Evolutionary conservation across 2,329 filamentous ascomycete genomes (phyloP).

Genomic region (Lecanicillium sp.): DNA sequence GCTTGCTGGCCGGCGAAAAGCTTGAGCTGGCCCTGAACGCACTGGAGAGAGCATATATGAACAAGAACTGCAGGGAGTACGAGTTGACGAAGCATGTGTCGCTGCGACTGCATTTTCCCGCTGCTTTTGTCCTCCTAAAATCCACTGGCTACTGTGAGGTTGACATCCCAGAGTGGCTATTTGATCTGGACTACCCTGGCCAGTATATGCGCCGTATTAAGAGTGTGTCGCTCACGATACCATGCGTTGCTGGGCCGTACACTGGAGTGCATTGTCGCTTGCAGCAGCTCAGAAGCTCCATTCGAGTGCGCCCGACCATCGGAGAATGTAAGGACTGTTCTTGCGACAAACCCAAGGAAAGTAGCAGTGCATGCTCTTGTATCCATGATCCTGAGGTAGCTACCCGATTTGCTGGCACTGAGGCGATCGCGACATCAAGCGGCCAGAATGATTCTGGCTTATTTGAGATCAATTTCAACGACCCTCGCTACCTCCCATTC

Average conservation of each 20-base stretch:
- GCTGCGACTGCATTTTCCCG: constrained; percentile 6
- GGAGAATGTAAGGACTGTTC: constrained; percentile 1
- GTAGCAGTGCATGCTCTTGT: background rate
- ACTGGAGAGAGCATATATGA: constrained; percentile 8
- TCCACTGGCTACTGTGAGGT: constrained; percentile 11
- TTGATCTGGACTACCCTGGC: constrained; percentile 30
- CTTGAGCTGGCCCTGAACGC: constrained; percentile 4
- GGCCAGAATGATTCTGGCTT: constrained; percentile 20
- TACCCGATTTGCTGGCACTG: constrained; percentile 5
- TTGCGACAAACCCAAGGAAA: background rate
- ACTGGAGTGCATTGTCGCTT: constrained; percentile 11
- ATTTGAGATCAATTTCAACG: constrained; percentile 23
- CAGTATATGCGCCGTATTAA: constrained; percentile 29
- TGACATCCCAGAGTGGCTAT: constrained; percentile 22
- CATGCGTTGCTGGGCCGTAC: constrained; percentile 20
- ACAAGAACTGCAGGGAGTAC: constrained; percentile 7
- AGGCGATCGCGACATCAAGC: constrained; percentile 7
- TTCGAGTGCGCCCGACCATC: constrained; percentile 1
- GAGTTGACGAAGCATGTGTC: constrained; percentile 9
- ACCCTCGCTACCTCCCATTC: constrained; percentile 25
- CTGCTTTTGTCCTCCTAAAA: constrained; percentile 6
- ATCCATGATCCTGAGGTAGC: constrained; percentile 4
- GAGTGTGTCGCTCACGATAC: constrained; percentile 23
- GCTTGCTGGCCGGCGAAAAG: constrained; percentile 8
- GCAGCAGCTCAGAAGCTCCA: constrained; percentile 3